phyloP scores from a whole-genome alignment of 176 grass and related monocot species.

The Calamus simplicifolius region DNA sequence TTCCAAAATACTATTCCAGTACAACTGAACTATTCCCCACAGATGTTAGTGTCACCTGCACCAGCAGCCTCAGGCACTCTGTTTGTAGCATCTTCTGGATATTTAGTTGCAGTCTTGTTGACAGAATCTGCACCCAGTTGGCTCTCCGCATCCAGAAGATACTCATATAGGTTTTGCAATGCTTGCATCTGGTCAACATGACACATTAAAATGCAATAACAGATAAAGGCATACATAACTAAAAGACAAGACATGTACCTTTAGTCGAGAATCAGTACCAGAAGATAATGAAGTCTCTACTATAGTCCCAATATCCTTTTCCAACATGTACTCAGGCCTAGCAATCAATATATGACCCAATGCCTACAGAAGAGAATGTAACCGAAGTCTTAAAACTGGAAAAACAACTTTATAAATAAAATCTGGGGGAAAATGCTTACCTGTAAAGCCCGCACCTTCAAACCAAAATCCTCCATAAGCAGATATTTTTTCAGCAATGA shows the following conservation, averaged over 20 bases:
- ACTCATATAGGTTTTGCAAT: slow-evolving; percentile 90
- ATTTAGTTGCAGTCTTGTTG: slow-evolving; percentile 29
- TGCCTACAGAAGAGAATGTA: slow-evolving; percentile 47
- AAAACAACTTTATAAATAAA: background rate
- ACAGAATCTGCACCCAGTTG: slow-evolving; percentile 51
- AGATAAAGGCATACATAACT: no score
- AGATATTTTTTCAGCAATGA: slow-evolving; percentile 70
- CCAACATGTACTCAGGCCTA: slow-evolving; percentile 91
- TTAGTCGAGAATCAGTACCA: slow-evolving; percentile 60
- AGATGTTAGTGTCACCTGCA: slow-evolving; percentile 97
- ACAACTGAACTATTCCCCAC: slow-evolving; percentile 97
- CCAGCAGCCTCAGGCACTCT: slow-evolving; percentile 93
- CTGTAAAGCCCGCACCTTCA: slow-evolving; percentile 69
- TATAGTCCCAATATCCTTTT: slow-evolving; percentile 72
- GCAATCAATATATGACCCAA: slow-evolving; percentile 94
- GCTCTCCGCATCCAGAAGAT: slow-evolving; percentile 90
- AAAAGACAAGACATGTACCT: slow-evolving; percentile 27
- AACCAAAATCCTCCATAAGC: slow-evolving; percentile 70
- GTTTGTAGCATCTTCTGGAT: slow-evolving; percentile 42
- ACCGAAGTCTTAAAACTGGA: background rate
- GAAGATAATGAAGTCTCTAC: slow-evolving; percentile 73
- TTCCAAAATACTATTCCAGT: slow-evolving; percentile 89
- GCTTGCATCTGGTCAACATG: slow-evolving; percentile 65
- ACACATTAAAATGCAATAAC: background rate
- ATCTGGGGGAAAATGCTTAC: no score